These are phyloP conservation scores for Enteropsectra breve DNA, from an alignment of 371 early-diverging fungal species.

Conservation along the genomic window DNA sequence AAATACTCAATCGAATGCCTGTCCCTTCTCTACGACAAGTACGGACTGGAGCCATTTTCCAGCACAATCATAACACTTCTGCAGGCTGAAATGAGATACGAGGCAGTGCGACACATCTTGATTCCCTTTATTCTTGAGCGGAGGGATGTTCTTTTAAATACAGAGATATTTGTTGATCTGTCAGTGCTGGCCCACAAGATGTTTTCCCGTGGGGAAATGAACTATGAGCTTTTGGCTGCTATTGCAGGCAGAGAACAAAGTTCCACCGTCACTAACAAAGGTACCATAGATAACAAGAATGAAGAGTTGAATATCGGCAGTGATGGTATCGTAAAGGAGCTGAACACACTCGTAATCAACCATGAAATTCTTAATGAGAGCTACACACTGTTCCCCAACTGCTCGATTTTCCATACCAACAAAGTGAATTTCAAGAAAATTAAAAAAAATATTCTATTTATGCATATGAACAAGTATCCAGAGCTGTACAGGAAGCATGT, in stretches of 20 bases:
- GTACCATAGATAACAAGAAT: not conserved
- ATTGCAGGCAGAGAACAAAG: too few relatives aligned
- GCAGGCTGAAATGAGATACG: slow-evolving; percentile 13
- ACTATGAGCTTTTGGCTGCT: not conserved
- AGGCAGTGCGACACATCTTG: not conserved
- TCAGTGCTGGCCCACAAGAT: slow-evolving; percentile 4
- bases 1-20: slow-evolving; percentile 5
- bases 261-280: too few relatives aligned
- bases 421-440: too few relatives aligned
- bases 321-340: not conserved
- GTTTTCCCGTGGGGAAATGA: not conserved
- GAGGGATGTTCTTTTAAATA: not conserved
- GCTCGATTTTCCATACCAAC: not conserved
- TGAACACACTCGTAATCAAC: not conserved
- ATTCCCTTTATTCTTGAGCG: slow-evolving; percentile 1
- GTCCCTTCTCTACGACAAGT: not conserved
- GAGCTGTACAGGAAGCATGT: too few relatives aligned
- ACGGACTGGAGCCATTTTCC: slow-evolving; percentile 1
- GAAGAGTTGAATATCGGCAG: not conserved
- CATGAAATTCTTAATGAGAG: not conserved
- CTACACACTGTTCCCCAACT: not conserved
- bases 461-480: too few relatives aligned
- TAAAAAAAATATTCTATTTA: too few relatives aligned
- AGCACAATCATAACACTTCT: not conserved
- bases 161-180: slow-evolving; percentile 9